phyloP scores from a whole-genome alignment of 1,284 basidiomycete species.

The Apiotrichum brassicae region DNA sequence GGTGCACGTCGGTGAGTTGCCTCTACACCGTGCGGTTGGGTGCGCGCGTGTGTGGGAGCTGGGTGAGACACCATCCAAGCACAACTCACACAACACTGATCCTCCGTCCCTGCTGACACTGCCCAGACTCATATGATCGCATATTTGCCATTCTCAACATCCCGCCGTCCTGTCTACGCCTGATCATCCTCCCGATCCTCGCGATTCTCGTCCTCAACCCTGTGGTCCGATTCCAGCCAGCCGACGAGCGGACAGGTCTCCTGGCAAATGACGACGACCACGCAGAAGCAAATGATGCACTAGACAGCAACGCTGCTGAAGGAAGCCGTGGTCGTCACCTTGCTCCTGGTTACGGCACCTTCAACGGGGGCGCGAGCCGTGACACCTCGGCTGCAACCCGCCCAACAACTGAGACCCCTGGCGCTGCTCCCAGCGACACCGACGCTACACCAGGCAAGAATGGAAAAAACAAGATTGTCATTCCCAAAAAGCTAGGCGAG shows the following conservation, averaged over 20 bases:
- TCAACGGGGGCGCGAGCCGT: slow-evolving; percentile 16
- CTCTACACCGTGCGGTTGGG: too few species aligned
- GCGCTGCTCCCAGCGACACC: too few species aligned
- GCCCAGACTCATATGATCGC: slow-evolving; percentile 17
- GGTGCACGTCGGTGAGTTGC: slow-evolving; percentile 28
- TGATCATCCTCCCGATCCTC: slow-evolving; percentile 32
- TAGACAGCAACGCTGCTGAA: neutral
- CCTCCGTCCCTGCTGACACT: slow-evolving; percentile 5
- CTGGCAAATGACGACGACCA: slow-evolving; percentile 16
- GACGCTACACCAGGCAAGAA: neutral
- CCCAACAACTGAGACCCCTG: too few species aligned
- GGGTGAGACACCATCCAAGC: too few species aligned
- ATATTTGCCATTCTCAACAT: slow-evolving; percentile 34
- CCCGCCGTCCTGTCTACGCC: slow-evolving; percentile 27
- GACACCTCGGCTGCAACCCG: slow-evolving; percentile 7
- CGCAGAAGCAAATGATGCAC: slow-evolving; percentile 7
- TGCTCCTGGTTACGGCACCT: slow-evolving; percentile 28
- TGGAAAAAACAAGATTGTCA: slow-evolving; percentile 20
- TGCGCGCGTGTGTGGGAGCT: neutral
- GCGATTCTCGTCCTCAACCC: slow-evolving; percentile 28
- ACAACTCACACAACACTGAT: too few species aligned
- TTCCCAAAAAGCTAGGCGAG: slow-evolving; percentile 37
- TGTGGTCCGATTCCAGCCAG: slow-evolving; percentile 30
- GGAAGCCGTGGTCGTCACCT: neutral
- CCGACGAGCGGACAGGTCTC: slow-evolving; percentile 32